Base-by-base conservation (phyloP, 495 filamentous ascomycete genomes). In the Chaetomium cochliodes region DNA sequence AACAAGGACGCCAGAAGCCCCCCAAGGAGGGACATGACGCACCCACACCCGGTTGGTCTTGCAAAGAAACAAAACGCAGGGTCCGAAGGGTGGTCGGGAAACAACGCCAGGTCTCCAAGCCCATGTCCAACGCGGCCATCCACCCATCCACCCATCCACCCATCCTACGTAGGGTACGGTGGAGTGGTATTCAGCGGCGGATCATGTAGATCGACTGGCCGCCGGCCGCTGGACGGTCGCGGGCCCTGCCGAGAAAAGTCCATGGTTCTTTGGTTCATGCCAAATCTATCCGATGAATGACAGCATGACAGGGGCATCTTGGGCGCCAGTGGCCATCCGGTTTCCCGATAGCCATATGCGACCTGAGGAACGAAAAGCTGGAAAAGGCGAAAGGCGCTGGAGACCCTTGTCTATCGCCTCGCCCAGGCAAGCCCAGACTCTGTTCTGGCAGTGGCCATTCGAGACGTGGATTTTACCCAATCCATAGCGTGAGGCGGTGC, bases 211-310 rank as follows among this genome's bases (percentile, higher is more conserved):
- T 56, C 55, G 59, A 51, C 53, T 67, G 59, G 59, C 39, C 55
- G 56, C 53, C 63, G 59, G 59, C 39, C 55, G 56, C 23, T 33
- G 51, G 55, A 51, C 15, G 64, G 64, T 37, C 63, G 49, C 63
- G 57, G 63, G 47, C 63, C 63, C 47, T 58, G 62, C 44, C 62
- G 54, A 52, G 5, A 18, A 18, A 41, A 15, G 28, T 30, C 28
- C 28, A 30, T 30, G 28, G 28, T 30, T 2, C 28, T 26, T 42
- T 22, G 23, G 49, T 51, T 37, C 26, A 64, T 58, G 55, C 52
- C 53, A 57, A 55, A 57, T 39, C 8, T 41, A 53, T 18, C 39
- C 11, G 41, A 18, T n/a, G 28, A 30, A 18, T n/a, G 28, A 30
- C 28, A 30, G 28, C 28, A 30, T 30, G 39, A 11, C 39, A n/a